These are phyloP conservation scores for Penicillium sp. DNA, from an alignment of 2,329 filamentous ascomycete species.

Conservation along the genomic window DNA sequence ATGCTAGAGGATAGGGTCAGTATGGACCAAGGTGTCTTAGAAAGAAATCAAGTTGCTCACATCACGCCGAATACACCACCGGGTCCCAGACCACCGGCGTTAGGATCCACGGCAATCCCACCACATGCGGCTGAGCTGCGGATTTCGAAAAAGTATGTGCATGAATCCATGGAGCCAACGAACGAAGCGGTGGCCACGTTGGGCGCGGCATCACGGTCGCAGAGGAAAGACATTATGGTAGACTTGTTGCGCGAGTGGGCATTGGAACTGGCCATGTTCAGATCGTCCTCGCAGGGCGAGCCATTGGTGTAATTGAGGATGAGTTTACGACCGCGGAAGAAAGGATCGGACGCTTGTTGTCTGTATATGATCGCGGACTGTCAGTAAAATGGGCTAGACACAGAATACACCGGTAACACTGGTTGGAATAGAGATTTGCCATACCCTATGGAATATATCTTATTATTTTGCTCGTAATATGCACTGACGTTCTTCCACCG, in stretches of 20 bases:
- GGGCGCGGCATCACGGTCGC: conserved; percentile 73
- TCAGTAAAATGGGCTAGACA: background rate
- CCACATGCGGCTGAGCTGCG: conserved; percentile 81
- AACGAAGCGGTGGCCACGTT: conserved; percentile 72
- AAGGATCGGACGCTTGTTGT: conserved; percentile 44
- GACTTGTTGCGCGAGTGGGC: conserved; percentile 56
- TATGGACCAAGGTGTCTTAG: background rate
- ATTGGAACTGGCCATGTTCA: conserved; percentile 25
- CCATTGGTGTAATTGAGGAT: conserved; percentile 73
- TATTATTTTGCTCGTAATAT: conserved; percentile 44
- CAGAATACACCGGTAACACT: background rate
- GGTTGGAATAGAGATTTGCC: conserved; percentile 10
- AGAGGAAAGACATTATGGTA: conserved; percentile 86
- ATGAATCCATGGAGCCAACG: conserved; percentile 83
- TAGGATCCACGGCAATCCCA: conserved; percentile 57
- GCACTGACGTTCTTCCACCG: conserved; percentile 49
- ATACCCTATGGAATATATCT: conserved; percentile 48
- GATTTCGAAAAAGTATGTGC: conserved; percentile 93
- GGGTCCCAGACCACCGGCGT: conserved; percentile 59
- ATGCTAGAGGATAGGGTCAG: conserved; percentile 36
- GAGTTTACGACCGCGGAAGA: conserved; percentile 56
- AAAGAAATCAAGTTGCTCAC: conserved; percentile 45
- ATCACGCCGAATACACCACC: conserved; percentile 86
- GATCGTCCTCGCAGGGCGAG: conserved; percentile 59
- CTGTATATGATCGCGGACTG: conserved; percentile 23